Percentiles rank a stretch among this genome's conserved stretches.
Evolutionary conservation across 2,329 filamentous ascomycete genomes (phyloP).

Genomic region (Colletotrichum sansevieriae): DNA sequence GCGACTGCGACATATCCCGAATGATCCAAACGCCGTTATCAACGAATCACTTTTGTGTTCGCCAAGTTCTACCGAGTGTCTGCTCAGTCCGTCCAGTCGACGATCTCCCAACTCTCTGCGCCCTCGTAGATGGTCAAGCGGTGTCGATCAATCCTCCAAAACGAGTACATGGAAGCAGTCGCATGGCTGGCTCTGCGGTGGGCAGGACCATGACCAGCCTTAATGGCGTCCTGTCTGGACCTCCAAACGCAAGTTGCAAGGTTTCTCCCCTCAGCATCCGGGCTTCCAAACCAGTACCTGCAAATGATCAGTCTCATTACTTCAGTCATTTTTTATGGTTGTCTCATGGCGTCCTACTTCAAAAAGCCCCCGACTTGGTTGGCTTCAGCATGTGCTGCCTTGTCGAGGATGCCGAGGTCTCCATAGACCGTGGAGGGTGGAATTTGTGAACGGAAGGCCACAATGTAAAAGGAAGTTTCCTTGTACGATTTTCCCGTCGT

Average conservation of each 20-base stretch:
- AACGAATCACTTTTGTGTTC: slow-evolving; percentile 39
- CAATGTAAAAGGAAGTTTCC: slow-evolving; percentile 80
- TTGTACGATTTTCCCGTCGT: slow-evolving; percentile 68
- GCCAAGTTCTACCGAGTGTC: too few relatives aligned
- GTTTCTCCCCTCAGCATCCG: slow-evolving; percentile 78
- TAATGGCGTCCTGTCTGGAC: slow-evolving; percentile 69
- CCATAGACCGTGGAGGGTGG: slow-evolving; percentile 71
- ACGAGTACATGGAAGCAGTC: slow-evolving; percentile 72
- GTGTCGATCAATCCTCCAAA: slow-evolving; percentile 78
- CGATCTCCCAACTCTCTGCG: slow-evolving; percentile 73
- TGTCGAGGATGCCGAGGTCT: slow-evolving; percentile 79
- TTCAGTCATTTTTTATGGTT: background rate
- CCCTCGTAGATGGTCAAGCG: slow-evolving; percentile 77
- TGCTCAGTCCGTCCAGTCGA: slow-evolving; percentile 63
- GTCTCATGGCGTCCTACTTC: slow-evolving; percentile 61
- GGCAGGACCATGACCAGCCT: slow-evolving; percentile 71
- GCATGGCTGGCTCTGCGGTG: slow-evolving; percentile 75
- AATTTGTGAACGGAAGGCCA: slow-evolving; percentile 84
- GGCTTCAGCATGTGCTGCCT: slow-evolving; percentile 84
- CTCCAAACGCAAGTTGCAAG: slow-evolving; percentile 84
- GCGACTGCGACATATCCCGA: slow-evolving; percentile 36
- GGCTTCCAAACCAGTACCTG: slow-evolving; percentile 89
- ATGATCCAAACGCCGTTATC: slow-evolving; percentile 27
- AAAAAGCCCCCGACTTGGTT: slow-evolving; percentile 83
- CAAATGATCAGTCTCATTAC: slow-evolving; percentile 38